Base-by-base conservation (phyloP, 2,329 filamentous ascomycete species). In the Incumbomyces delicatus region DNA sequence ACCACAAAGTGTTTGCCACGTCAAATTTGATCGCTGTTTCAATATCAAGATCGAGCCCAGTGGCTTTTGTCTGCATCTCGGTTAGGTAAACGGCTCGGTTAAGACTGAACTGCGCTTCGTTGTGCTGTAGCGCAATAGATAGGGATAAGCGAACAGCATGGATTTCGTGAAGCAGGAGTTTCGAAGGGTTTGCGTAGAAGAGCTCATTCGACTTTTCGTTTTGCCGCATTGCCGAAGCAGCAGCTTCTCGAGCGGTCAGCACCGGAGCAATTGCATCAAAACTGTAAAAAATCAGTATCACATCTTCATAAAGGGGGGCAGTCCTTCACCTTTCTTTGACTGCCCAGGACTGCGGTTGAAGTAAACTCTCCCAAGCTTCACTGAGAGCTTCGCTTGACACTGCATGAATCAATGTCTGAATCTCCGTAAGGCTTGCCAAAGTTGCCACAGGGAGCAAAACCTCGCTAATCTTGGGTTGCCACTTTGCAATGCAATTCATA, bases 1-100 rank as follows among this genome's bases (percentile, higher is more conserved):
- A 87, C 90, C 92, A 98, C 1, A 98, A 70, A 6, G 94, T 87
- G 58, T 85, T 87, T 10, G 94, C 89, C 6, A 86, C 78, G 63
- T 96, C 92, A 45, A 90, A 77, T 53, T 82, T 80, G 33, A 88
- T 78, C 11, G 81, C 81, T 11, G 81, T 85, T 59, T 88, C 83
- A 37, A 95, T 78, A 48, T 81, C 77, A 2, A 96, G 67, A 0
- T 84, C 86, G n/a, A 87, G 65, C 0, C 77, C 71, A 50, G 76
- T 74, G 60, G 85, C 92, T 2, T 80, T 71, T 5, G 71, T 62
- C n/a, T 88, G 78, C 20, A 96, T 73, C 46, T 86, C 80, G 11
- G 80, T 85, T n/a, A 98, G 73, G 20, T 83, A 81, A 2, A 89
- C 92, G 11, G 88, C 85, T 11, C 88, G 79, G 53, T 88, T 89